Base-by-base conservation (phyloP, 164 flowering plant species). In the Berberis thunbergii region DNA sequence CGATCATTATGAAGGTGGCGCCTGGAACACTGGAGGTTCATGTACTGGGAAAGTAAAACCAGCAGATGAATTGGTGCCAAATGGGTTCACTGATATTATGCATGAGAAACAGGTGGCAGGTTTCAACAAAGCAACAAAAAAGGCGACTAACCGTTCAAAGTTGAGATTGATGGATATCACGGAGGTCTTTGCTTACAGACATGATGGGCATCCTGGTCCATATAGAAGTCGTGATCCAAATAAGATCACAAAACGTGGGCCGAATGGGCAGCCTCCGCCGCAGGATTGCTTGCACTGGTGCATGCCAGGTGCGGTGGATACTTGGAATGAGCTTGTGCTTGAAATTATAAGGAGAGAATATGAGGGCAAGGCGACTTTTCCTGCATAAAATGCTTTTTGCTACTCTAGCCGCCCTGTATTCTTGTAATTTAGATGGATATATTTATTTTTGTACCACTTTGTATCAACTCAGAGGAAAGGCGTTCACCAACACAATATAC, bases 251-350 rank as follows among this genome's bases (percentile, higher is more conserved):
- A 79, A 85, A 66, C 84, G 97, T 41, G 87, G 96, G 0, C 88
- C 91, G 4, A 82, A 88, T 68, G 97, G 97, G 52, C 72, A 63
- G 80, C 97, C 98, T 2, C 97, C 97, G 0, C 97, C 97, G 1
- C 98, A 93, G 77, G 98, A 93, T 76, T 93, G 98, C 83, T 73
- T 90, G 69, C 98, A 93, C 72, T 93, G 98, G 98, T 93, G 98
- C 83, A 88, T 93, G 98, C 98, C 98, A 4, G 98, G 98, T 7
- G 96, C 98, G 2, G 89, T 93, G 6, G 98, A 93, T 73, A 87
- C 96, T 2, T 93, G 98, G 98, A 93, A 90, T 57, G 98, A 93
- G 75, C 67, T 93, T 67, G 88, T 93, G 63, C 74, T 85, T 52
- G 98, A 92, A 61, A 77, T 80, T 60, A 82, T 89, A 26, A 73